Conservation (phyloP, 306 rosid genomes). For the Fagus crenata region DNA sequence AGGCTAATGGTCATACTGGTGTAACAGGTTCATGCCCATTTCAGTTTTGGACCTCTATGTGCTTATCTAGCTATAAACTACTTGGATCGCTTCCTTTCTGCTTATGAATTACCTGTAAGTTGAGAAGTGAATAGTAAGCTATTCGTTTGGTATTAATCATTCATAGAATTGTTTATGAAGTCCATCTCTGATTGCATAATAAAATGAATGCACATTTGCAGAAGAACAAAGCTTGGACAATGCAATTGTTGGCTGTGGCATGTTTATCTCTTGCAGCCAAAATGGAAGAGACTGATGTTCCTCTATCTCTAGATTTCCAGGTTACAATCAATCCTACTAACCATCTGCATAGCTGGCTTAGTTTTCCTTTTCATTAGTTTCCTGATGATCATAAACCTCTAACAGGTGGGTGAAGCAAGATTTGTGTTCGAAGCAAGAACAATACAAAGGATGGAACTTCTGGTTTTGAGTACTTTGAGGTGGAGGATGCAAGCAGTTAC, state of each 20-base stretch:
- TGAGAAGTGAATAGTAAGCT: conserved; percentile 6
- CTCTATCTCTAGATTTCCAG: conserved; percentile 76
- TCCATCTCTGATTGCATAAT: conserved; percentile 10
- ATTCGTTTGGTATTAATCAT: not conserved
- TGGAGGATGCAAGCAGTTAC: conserved; percentile 96
- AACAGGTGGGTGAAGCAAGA: conserved; percentile 76
- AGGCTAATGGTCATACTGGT: not conserved
- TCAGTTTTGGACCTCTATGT: conserved; percentile 83
- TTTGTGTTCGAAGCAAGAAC: conserved; percentile 86
- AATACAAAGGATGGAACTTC: conserved; percentile 91
- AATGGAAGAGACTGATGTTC: conserved; percentile 82
- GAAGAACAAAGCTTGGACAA: conserved; percentile 86
- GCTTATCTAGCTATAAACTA: conserved; percentile 75
- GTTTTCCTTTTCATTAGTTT: conserved; percentile 5
- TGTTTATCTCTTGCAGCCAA: conserved; percentile 91
- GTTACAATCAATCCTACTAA: conserved; percentile 30
- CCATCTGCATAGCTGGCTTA: not conserved
- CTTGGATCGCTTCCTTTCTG: conserved; percentile 89
- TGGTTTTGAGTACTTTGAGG: conserved; percentile 73
- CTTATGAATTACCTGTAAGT: conserved; percentile 90
- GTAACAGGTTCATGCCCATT: conserved; percentile 69
- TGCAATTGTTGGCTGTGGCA: conserved; percentile 88
- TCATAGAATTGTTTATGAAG: conserved; percentile 5
- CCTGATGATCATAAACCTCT: conserved; percentile 25
- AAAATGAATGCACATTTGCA: conserved; percentile 28